These are phyloP conservation scores for Atkinsonella texensis DNA, from an alignment of 2,329 filamentous ascomycete species.

Conservation along the genomic window DNA sequence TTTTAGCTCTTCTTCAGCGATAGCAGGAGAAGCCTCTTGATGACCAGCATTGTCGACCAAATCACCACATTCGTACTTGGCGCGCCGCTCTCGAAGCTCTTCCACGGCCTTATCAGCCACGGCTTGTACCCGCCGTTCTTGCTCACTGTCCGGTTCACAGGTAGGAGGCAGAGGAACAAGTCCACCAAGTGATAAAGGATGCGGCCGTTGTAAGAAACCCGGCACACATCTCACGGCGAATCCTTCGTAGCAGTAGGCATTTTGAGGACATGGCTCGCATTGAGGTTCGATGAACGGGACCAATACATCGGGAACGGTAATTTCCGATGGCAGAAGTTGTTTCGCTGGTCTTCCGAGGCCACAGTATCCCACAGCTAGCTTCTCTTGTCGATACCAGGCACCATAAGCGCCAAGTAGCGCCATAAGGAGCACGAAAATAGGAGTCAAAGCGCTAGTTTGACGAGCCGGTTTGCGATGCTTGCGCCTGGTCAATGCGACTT, in stretches of 20 bases:
- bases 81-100: conserved; percentile 71
- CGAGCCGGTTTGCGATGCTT: conserved; percentile 25
- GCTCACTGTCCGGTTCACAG: conserved; percentile 90
- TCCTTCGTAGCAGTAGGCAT: conserved; percentile 77
- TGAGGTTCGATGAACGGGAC: conserved; percentile 59
- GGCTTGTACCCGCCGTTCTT: conserved; percentile 72
- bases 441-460: conserved; percentile 43
- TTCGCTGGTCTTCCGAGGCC: conserved; percentile 59
- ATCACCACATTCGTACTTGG: conserved; percentile 83
- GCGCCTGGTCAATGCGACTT: conserved; percentile 31
- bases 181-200: conserved; percentile 73
- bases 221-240: conserved; percentile 70
- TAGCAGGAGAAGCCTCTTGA: conserved; percentile 42
- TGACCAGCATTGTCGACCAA: conserved; percentile 49
- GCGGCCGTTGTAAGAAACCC: conserved; percentile 75
- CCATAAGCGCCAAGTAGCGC: conserved; percentile 61
- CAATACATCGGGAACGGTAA: conserved; percentile 58
- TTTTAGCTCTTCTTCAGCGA: conserved; percentile 64
- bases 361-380: conserved; percentile 92
- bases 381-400: conserved; percentile 85
- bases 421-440: conserved; percentile 59
- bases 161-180: conserved; percentile 76
- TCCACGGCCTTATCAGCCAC: conserved; percentile 84
- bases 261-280: conserved; percentile 81
- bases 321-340: conserved; percentile 34